These are phyloP conservation scores for Cladosporium velox DNA, from an alignment of 2,329 filamentous ascomycete genomes.

Conservation along the genomic window DNA sequence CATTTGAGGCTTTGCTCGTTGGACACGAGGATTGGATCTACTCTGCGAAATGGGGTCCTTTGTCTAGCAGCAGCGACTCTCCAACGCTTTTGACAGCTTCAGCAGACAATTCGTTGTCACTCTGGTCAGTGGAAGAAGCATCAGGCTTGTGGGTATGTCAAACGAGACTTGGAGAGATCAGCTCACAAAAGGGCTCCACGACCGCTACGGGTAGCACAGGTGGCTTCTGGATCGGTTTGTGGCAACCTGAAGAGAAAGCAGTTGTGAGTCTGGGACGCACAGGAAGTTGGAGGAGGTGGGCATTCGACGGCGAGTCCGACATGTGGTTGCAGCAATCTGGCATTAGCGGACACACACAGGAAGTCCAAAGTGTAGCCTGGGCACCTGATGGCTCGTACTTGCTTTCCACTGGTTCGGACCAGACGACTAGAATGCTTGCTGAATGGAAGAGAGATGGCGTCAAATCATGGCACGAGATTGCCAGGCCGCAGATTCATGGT, in stretches of 20 bases:
- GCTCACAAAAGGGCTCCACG: conserved; percentile 90
- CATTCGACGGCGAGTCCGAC: conserved; percentile 60
- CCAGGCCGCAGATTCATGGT: conserved; percentile 93
- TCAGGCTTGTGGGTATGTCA: conserved; percentile 91
- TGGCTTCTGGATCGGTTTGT: conserved; percentile 94
- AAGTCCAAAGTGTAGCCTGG: conserved; percentile 84
- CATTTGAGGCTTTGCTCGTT: conserved; percentile 89
- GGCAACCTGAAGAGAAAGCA: conserved; percentile 74
- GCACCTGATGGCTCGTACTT: conserved; percentile 78
- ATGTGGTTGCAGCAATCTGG: conserved; percentile 76
- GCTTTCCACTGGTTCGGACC: conserved; percentile 85
- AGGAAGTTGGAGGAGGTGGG: conserved; percentile 90
- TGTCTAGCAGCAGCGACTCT: conserved; percentile 38
- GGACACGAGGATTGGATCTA: conserved; percentile 99
- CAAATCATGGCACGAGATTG: conserved; percentile 89
- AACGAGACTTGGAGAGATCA: conserved; percentile 87
- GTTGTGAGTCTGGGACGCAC: conserved; percentile 86
- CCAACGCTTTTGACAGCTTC: conserved; percentile 75
- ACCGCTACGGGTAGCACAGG: conserved; percentile 94
- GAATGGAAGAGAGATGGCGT: conserved; percentile 63
- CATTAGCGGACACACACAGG: conserved; percentile 78
- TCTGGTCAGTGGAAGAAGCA: conserved; percentile 82
- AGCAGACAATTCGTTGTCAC: conserved; percentile 89
- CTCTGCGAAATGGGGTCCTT: conserved; percentile 72
- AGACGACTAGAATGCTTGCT: conserved; percentile 86